Evolutionary conservation across 805 yeast genomes (phyloP), one percentile per base, ranked within the genome.

Genomic region (Torulaspora indica): DNA sequence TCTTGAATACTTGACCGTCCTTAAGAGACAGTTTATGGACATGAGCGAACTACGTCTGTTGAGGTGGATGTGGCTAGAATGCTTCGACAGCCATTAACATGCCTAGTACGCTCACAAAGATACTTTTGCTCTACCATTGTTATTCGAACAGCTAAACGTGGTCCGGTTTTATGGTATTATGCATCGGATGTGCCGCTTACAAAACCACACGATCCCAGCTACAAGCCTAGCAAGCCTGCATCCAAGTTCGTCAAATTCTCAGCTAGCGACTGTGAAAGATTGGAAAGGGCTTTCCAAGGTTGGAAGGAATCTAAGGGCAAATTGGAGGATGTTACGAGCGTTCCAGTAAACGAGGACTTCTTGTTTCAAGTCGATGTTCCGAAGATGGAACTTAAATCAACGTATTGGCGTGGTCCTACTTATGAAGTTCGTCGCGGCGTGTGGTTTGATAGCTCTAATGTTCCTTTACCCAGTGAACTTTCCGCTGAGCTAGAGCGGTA

Each of bases 381-480:
- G 0, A 63, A 67, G 5, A 72, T 79, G 63, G 73, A 72, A 38
- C 61, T 90, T 55, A 52, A 66, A 3, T 95, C 98, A 0, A 75
- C 81, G 0, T 91, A 81, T 60, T 91, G 97, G 97, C 80, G 78
- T 6, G 97, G 97, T 1, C 93, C 96, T 0, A 67, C 70, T 0
- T 91, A 81, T 58, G 89, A 85, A 47, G 83, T 91, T 1, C 71
- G 96, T 36, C 68, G 97, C 43, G 96, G 96, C 1, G 61, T 79
- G 1, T 91, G 98, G 98, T 88, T 87, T 60, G 66, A 71, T 29
- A 59, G 74, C 8, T 76, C 76, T 40, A 78, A 78, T 1, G 56
- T 57, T 4, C 95, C 95, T 0, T 64, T 87, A 22, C 56, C 71
- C 8, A 68, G 69, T 1, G 63, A 66, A 1, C 46, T 81, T 4